A percentile compares a stretch with the other conserved stretches of the same genome.
phyloP scores from a whole-genome alignment of 352 stramenopile species.

The Peronospora farinosa region DNA sequence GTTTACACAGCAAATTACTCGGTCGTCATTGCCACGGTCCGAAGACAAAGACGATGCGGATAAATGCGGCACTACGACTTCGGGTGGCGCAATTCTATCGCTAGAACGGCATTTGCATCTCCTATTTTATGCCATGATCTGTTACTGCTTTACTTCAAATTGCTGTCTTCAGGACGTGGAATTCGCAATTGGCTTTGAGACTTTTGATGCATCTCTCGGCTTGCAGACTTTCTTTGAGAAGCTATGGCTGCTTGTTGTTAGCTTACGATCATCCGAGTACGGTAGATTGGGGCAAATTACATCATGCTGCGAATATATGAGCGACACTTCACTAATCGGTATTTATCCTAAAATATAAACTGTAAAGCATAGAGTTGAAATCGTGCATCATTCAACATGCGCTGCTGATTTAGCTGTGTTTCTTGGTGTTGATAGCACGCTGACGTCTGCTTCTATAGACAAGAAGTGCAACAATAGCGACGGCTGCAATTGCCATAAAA shows the following conservation, averaged over 20 bases:
- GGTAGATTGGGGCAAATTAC: too few species aligned
- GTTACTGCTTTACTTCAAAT: constrained; percentile 64
- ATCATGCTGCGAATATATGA: not conserved
- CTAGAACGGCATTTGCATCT: constrained; percentile 72
- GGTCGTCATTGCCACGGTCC: constrained; percentile 12
- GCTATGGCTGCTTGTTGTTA: constrained; percentile 6
- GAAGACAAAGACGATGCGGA: constrained; percentile 21
- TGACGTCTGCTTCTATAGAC: constrained; percentile 19
- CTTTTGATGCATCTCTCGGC: constrained; percentile 68
- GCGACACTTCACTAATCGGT: constrained; percentile 8
- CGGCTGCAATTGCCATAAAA: constrained; percentile 11
- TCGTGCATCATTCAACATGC: not conserved
- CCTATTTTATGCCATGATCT: constrained; percentile 75
- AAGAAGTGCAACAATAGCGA: constrained; percentile 16
- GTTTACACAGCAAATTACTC: constrained; percentile 20
- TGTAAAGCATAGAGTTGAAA: constrained; percentile 11
- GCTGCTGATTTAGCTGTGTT: constrained; percentile 20
- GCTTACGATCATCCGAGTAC: not conserved
- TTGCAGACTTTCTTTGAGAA: constrained; percentile 50
- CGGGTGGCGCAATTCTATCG: not conserved
- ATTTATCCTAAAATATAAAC: constrained; percentile 16
- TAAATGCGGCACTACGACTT: constrained; percentile 6
- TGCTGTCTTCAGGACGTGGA: constrained; percentile 72
- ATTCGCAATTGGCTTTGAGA: constrained; percentile 82
- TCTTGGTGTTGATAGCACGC: constrained; percentile 20